A percentile compares a stretch with the other conserved stretches of the same genome.
Evolutionary conservation across 1,139 yeast species (phyloP).

Genomic region (Candida freyschussii): DNA sequence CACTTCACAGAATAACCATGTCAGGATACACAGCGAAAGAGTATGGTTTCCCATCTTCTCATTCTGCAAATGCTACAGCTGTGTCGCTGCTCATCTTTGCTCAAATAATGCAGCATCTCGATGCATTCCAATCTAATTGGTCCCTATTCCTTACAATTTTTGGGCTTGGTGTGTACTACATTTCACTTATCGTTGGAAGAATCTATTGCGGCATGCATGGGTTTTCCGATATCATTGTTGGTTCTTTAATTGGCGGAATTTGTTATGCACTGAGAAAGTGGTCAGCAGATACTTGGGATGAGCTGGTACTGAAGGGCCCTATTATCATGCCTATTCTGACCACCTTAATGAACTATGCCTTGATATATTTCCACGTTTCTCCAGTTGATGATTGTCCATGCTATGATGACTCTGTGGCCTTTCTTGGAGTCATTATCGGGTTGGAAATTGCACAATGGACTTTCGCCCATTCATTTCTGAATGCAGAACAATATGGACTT

Average conservation of each 20-base stretch:
- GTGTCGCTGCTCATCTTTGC: slow-evolving; percentile 50
- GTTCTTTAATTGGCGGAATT: slow-evolving; percentile 55
- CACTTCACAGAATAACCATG: slow-evolving; percentile 84
- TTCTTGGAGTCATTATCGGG: slow-evolving; percentile 84
- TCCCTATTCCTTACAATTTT: slow-evolving; percentile 1
- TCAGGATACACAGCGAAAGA: slow-evolving; percentile 85
- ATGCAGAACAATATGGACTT: slow-evolving; percentile 16
- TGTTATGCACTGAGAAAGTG: slow-evolving; percentile 40
- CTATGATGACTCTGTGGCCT: slow-evolving; percentile 92
- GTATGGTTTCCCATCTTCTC: slow-evolving; percentile 93
- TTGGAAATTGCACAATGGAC: slow-evolving; percentile 36
- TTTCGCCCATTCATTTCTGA: slow-evolving; percentile 26
- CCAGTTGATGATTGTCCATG: slow-evolving; percentile 97
- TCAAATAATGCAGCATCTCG: slow-evolving; percentile 9
- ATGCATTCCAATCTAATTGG: slow-evolving; percentile 4
- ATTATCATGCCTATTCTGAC: slow-evolving; percentile 36
- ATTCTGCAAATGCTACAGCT: slow-evolving; percentile 87
- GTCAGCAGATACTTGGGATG: slow-evolving; percentile 30
- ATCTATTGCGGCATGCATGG: slow-evolving; percentile 99
- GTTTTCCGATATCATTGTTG: slow-evolving; percentile 65
- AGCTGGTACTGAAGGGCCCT: slow-evolving; percentile 23
- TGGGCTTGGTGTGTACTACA: slow-evolving; percentile 41
- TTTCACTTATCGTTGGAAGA: slow-evolving; percentile 72
- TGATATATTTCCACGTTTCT: slow-evolving; percentile 68
- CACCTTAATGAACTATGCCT: slow-evolving; percentile 38